Conservation (phyloP, 129 eudicot species). For the Tanacetum coccineum region DNA sequence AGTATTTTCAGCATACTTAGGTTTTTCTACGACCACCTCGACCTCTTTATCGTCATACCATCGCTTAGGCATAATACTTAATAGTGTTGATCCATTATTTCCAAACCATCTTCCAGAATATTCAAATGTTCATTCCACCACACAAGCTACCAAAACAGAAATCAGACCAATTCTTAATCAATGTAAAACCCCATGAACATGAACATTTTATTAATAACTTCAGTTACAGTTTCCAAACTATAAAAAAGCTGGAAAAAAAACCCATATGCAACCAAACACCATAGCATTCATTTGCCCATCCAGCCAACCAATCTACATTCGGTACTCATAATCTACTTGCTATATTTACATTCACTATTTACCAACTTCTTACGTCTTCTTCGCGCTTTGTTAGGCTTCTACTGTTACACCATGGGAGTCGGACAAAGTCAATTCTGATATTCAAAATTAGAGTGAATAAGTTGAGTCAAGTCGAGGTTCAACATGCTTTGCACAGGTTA, state of each 20-base stretch:
- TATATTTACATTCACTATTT: conserved; percentile 40
- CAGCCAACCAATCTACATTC: conserved; percentile 14
- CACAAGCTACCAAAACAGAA: no score
- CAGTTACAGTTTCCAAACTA: conserved; percentile 6
- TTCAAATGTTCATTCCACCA: no score
- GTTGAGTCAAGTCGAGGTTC: conserved; percentile 30
- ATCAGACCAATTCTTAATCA: conserved; percentile 1
- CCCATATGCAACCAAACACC: neutral
- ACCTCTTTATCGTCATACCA: no score
- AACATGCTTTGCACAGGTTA: conserved; percentile 91
- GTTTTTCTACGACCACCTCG: no score
- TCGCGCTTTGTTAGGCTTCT: conserved; percentile 21
- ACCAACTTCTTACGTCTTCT: conserved; percentile 18
- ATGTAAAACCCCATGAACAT: conserved; percentile 22
- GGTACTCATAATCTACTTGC: conserved; percentile 19
- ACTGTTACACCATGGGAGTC: conserved; percentile 11
- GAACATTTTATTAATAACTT: conserved; percentile 20
- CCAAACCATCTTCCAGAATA: no score
- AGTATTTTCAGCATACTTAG: no score
- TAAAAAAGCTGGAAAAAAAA: conserved; percentile 8
- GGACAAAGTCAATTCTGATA: conserved; percentile 9
- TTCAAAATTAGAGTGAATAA: conserved; percentile 1
- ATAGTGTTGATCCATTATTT: no score
- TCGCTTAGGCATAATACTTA: no score
- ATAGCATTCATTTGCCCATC: conserved; percentile 8